phyloP scores from a whole-genome alignment of 352 stramenopile species.

The Saprolegnia parasitica region DNA sequence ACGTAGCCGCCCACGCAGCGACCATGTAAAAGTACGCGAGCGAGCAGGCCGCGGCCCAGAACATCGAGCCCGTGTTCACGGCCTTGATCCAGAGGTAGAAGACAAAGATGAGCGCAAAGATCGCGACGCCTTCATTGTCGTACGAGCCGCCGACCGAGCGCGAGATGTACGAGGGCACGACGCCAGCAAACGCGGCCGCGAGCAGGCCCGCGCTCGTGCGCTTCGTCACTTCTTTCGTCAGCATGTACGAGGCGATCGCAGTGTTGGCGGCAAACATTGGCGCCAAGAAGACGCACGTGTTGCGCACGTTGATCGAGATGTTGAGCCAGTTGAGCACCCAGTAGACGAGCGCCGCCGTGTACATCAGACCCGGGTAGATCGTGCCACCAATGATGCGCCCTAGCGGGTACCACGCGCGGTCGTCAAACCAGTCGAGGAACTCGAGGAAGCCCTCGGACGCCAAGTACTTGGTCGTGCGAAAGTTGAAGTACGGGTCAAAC shows the following conservation, averaged over 20 bases:
- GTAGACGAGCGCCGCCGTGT: conserved; percentile 85
- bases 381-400: conserved; percentile 90
- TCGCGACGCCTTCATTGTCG: conserved; percentile 98
- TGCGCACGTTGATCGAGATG: conserved; percentile 90
- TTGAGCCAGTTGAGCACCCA: conserved; percentile 87
- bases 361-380: conserved; percentile 92
- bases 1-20: conserved; percentile 95
- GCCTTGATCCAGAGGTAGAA: conserved; percentile 97
- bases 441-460: conserved; percentile 91
- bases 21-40: conserved; percentile 98
- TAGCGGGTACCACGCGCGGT: conserved; percentile 91
- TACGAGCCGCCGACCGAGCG: conserved; percentile 95
- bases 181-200: conserved; percentile 92
- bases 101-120: conserved; percentile 96
- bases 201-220: conserved; percentile 84
- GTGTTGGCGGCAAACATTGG: conserved; percentile 88
- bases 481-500: conserved; percentile 98
- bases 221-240: conserved; percentile 88
- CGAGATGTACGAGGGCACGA: conserved; percentile 97
- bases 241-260: conserved; percentile 82
- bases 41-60: conserved; percentile 68
- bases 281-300: conserved; percentile 90
- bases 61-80: conserved; percentile 88
- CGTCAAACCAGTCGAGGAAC: conserved; percentile 98
- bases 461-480: conserved; percentile 96